Evolutionary conservation across 2,329 filamentous ascomycete species (phyloP).

Genomic region (Calcarisporium arbuscula): DNA sequence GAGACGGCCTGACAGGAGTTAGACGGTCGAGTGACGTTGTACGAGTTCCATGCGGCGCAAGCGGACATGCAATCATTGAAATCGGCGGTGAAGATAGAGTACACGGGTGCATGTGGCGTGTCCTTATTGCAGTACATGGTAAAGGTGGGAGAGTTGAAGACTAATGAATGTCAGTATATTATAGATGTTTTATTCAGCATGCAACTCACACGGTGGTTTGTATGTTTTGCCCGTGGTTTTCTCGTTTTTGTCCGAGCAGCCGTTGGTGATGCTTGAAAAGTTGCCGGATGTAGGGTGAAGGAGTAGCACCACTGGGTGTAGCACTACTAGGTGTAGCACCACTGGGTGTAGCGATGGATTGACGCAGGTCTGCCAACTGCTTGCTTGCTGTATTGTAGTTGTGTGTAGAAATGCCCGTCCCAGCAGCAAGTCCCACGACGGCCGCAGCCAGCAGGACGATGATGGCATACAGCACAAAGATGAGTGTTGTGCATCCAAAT

Average conservation of each 20-base stretch:
- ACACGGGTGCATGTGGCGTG: constrained; percentile 27
- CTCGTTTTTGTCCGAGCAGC: constrained; percentile 29
- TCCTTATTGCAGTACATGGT: constrained; percentile 39
- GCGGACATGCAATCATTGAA: constrained; percentile 42
- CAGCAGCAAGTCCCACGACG: constrained; percentile 38
- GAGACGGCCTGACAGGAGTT: constrained; percentile 11
- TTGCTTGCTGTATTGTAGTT: constrained; percentile 30
- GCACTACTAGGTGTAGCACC: neutral
- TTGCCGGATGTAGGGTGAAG: no score
- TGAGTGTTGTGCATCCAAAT: constrained; percentile 23
- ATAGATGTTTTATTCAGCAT: no score
- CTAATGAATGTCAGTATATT: no score
- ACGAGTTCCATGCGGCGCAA: constrained; percentile 30
- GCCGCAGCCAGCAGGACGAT: constrained; percentile 32
- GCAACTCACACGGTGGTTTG: no score
- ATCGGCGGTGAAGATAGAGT: constrained; percentile 34
- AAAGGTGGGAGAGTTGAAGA: constrained; percentile 29
- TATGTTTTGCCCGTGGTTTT: constrained; percentile 22
- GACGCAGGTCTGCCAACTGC: constrained; percentile 18
- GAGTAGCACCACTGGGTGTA: no score
- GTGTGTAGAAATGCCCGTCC: constrained; percentile 34
- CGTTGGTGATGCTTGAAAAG: constrained; percentile 26
- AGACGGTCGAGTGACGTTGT: constrained; percentile 6
- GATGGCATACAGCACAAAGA: constrained; percentile 34
- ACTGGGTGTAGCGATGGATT: neutral